These are phyloP conservation scores for Dipsacomyces acuminosporus DNA, from an alignment of 371 early-diverging fungal genomes.

Conservation along the genomic window DNA sequence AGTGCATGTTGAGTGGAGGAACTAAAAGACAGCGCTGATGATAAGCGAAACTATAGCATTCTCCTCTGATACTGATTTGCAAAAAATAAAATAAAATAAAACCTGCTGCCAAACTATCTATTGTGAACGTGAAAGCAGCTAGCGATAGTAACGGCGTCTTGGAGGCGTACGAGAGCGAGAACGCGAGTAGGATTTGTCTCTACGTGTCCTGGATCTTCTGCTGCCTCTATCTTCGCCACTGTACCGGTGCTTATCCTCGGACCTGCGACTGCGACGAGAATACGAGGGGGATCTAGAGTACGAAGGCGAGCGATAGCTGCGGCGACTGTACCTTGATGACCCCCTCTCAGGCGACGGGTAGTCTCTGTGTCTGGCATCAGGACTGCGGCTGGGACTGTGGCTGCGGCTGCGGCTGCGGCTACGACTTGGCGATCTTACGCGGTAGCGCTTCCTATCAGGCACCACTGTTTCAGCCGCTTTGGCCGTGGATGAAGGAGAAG, in stretches of 20 bases:
- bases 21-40: no score
- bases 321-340: not conserved
- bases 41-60: no score
- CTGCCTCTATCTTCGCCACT: not conserved
- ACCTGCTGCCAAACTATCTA: no score
- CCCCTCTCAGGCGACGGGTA: no score
- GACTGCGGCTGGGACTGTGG: not conserved
- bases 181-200: slow-evolving; percentile 9
- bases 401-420: slow-evolving; percentile 15
- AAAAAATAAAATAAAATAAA: no score
- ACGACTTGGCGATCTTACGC: not conserved
- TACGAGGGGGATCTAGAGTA: slow-evolving; percentile 12
- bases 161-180: slow-evolving; percentile 16
- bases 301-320: slow-evolving; percentile 22
- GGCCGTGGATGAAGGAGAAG: no score
- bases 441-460: not conserved
- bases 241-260: slow-evolving; percentile 1
- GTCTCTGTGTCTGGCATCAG: not conserved
- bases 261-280: not conserved
- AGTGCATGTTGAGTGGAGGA: slow-evolving; percentile 84
- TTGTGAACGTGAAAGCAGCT: slow-evolving; percentile 4
- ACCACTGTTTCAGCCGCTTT: no score
- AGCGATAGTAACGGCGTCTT: slow-evolving; percentile 2
- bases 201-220: not conserved
- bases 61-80: no score